Evolutionary conservation across 2,329 filamentous ascomycete genomes (phyloP), one percentile per base, ranked within the genome.

Genomic region (Geosmithia morbida): DNA sequence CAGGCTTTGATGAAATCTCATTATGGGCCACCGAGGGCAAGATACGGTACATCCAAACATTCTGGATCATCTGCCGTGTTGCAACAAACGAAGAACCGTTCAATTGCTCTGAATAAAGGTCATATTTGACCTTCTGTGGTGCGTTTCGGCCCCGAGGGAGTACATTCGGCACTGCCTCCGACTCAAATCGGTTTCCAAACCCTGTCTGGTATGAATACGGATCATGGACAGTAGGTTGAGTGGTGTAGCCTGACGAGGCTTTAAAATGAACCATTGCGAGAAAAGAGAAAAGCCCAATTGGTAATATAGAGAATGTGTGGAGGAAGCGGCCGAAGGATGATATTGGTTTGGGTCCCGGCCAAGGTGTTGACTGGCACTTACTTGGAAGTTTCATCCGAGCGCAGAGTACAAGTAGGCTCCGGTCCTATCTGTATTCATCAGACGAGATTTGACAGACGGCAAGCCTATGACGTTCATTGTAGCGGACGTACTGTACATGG

Each of bases 191-290:
- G 55, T 79, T 79, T 39, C 69, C 69, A 53, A 77, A 78, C 18
- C 75, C 76, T 18, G 67, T 57, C 69, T 77, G 71, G 54, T 79
- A 79, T 60, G 70, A 47, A 46, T 78, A 59, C 14, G 33, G 33
- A 66, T 68, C 50, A 57, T 46, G 44, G 20, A 43, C 41, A 13
- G 57, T 54, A 11, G 56, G 56, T 26, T 45, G 46, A 4, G 56
- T 55, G 22, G 50, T 49, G 48, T 51, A 55, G 20, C 50, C 51
- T 8, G 50, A 46, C 33, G 48, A 48, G 30, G 57, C 55, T 11
- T 52, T 55, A 26, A 53, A 54, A 16, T 11, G 6, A 11, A 11
- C 3, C 33, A 37, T 37, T 13, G 33, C 11, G 33, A 37, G 6
- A 37, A 37, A 37, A 13, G 5, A 37, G 22, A 8, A 26, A 37